These are phyloP conservation scores for Clonostachys byssicola DNA, from an alignment of 2,329 filamentous ascomycete genomes.

Conservation along the genomic window DNA sequence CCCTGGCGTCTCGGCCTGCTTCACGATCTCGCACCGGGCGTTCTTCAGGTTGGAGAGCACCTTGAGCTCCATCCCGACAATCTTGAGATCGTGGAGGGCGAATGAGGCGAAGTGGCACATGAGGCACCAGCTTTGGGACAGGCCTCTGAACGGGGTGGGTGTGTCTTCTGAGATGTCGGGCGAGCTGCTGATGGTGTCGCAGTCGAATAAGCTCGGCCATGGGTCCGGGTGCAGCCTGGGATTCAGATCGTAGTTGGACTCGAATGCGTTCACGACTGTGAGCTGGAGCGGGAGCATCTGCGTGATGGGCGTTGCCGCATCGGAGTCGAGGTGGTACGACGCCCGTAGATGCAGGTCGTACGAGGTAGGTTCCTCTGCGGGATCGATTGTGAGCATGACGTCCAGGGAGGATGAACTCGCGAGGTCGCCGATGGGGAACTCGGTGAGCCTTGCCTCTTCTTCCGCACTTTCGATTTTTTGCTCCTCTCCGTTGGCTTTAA, in stretches of 20 bases:
- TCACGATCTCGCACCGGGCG: constrained; percentile 50
- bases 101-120: constrained; percentile 73
- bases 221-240: constrained; percentile 72
- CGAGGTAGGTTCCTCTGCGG: constrained; percentile 42
- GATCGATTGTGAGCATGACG: constrained; percentile 44
- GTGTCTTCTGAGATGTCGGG: constrained; percentile 51
- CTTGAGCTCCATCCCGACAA: constrained; percentile 59
- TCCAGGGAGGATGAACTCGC: constrained; percentile 34
- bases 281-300: constrained; percentile 68
- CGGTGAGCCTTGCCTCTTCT: constrained; percentile 37
- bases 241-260: constrained; percentile 84
- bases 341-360: constrained; percentile 71
- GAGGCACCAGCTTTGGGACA: constrained; percentile 79
- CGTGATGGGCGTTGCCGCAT: constrained; percentile 75
- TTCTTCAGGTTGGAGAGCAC: constrained; percentile 58
- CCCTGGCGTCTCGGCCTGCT: constrained; percentile 28
- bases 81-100: constrained; percentile 63
- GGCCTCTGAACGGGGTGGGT: constrained; percentile 41
- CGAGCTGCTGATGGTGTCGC: constrained; percentile 35
- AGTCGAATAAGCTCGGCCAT: constrained; percentile 86
- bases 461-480: constrained; percentile 22
- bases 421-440: constrained; percentile 42
- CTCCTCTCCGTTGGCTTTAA: constrained; percentile 28
- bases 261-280: constrained; percentile 77
- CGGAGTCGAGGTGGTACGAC: constrained; percentile 74